Percentiles rank a stretch among this genome's conserved stretches.
Conservation (phyloP, 805 yeast species). For the Metschnikowia peoriensis region DNA sequence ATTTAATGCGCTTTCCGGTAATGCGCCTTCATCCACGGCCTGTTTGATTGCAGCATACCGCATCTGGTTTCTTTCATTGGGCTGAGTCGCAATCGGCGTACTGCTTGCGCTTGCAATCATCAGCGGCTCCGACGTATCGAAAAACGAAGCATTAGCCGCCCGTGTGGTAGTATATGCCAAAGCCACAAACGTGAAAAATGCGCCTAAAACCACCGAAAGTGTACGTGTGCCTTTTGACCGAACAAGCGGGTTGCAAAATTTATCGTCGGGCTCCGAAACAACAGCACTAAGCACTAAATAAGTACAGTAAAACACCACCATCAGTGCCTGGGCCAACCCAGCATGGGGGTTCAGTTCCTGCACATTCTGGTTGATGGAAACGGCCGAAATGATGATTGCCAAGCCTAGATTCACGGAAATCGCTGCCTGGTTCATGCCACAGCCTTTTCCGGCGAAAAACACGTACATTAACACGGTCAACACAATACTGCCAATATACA, state of each 20-base stretch:
- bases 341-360: slow-evolving; percentile 94
- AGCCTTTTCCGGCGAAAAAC: slow-evolving; percentile 76
- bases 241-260: slow-evolving; percentile 84
- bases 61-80: slow-evolving; percentile 60
- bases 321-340: slow-evolving; percentile 93
- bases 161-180: slow-evolving; percentile 96
- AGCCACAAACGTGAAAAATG: slow-evolving; percentile 89
- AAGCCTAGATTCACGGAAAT: slow-evolving; percentile 73
- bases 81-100: slow-evolving; percentile 42
- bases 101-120: neutral
- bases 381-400: slow-evolving; percentile 57
- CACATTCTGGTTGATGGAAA: slow-evolving; percentile 77
- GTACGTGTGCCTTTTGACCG: slow-evolving; percentile 90
- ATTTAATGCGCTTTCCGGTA: slow-evolving; percentile 86
- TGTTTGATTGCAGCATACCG: slow-evolving; percentile 84
- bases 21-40: slow-evolving; percentile 94
- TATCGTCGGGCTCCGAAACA: slow-evolving; percentile 95
- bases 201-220: slow-evolving; percentile 82
- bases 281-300: slow-evolving; percentile 90
- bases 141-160: slow-evolving; percentile 74
- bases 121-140: slow-evolving; percentile 12
- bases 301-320: slow-evolving; percentile 93
- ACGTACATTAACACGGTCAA: slow-evolving; percentile 79
- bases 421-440: slow-evolving; percentile 87
- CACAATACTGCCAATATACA: slow-evolving; percentile 73